phyloP scores from a whole-genome alignment of 495 filamentous ascomycete species.

The Collariella sp. region DNA sequence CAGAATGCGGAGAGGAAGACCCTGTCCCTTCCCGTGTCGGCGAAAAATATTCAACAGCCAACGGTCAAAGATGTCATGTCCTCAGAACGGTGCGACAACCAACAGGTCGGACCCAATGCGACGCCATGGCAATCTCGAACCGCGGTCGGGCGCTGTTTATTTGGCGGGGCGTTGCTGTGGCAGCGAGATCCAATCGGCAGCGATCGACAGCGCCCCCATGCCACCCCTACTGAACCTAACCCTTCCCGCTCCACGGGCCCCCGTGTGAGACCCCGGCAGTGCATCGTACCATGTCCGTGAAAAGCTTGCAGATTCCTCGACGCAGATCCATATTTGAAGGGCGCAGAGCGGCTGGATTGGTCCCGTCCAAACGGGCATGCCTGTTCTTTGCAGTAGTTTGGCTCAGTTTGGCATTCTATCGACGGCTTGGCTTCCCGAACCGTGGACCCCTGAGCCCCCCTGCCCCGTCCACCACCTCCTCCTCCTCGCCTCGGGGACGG shows the following conservation, averaged over 20 bases:
- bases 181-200: conserved; percentile 3
- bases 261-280: conserved; percentile 1
- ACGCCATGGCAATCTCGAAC: conserved; percentile 12
- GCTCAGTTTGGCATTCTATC: conserved; percentile 5
- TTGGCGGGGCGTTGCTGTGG: conserved; percentile 25
- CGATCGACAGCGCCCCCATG: not conserved
- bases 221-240: conserved; percentile 7
- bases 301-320: conserved; percentile 4
- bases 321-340: conserved; percentile 8
- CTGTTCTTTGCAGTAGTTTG: not conserved
- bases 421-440: not conserved
- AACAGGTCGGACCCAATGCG: conserved; percentile 5
- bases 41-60: conserved; percentile 1
- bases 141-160: conserved; percentile 15
- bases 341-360: not conserved
- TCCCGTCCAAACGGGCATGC: not conserved
- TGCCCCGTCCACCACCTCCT: not conserved
- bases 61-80: conserved; percentile 7
- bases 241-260: not conserved
- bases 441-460: not conserved
- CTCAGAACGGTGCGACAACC: not conserved
- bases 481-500: not conserved
- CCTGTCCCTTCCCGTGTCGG: not conserved
- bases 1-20: not conserved
- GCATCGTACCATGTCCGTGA: conserved; percentile 4